Percentiles rank a stretch among this genome's conserved stretches.
phyloP scores from a whole-genome alignment of 768 basidiomycete species.

The Lepiota brunneoincarnata region DNA sequence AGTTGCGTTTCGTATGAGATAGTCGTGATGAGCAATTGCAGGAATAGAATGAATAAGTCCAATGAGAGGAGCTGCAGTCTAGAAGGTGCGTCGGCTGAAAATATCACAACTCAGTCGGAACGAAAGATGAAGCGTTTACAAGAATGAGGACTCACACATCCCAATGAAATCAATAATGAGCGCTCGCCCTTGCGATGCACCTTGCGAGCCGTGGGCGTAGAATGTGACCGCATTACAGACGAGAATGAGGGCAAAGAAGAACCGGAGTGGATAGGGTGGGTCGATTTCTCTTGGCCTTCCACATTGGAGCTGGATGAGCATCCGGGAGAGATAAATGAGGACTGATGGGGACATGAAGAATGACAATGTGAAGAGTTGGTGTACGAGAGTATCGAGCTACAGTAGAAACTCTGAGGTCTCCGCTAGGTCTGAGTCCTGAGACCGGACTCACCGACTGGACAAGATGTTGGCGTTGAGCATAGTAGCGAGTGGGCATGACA shows the following conservation, averaged over 20 bases:
- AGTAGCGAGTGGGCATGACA: slow-evolving; percentile 60
- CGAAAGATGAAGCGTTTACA: not conserved
- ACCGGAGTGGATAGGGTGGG: slow-evolving; percentile 60
- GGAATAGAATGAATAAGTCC: slow-evolving; percentile 62
- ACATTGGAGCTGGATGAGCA: slow-evolving; percentile 63
- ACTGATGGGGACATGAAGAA: slow-evolving; percentile 76
- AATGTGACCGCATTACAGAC: slow-evolving; percentile 57
- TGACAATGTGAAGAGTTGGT: slow-evolving; percentile 72
- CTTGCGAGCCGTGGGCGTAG: slow-evolving; percentile 57
- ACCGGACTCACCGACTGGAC: slow-evolving; percentile 53
- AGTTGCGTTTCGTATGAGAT: slow-evolving; percentile 66
- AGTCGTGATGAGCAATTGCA: slow-evolving; percentile 65
- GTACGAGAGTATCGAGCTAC: slow-evolving; percentile 69
- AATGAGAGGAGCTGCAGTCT: slow-evolving; percentile 62
- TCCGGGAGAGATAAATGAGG: slow-evolving; percentile 50
- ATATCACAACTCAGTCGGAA: not conserved
- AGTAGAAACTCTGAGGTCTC: slow-evolving; percentile 11
- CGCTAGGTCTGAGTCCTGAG: slow-evolving; percentile 11
- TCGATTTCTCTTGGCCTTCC: slow-evolving; percentile 68
- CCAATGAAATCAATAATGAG: slow-evolving; percentile 80
- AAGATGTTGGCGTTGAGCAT: slow-evolving; percentile 71
- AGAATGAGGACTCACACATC: slow-evolving; percentile 47
- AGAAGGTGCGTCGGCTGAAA: slow-evolving; percentile 56
- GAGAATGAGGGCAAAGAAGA: slow-evolving; percentile 60
- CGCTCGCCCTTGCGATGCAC: slow-evolving; percentile 53